phyloP scores from a whole-genome alignment of 352 stramenopile genomes.

The Phytophthora pinifolia region DNA sequence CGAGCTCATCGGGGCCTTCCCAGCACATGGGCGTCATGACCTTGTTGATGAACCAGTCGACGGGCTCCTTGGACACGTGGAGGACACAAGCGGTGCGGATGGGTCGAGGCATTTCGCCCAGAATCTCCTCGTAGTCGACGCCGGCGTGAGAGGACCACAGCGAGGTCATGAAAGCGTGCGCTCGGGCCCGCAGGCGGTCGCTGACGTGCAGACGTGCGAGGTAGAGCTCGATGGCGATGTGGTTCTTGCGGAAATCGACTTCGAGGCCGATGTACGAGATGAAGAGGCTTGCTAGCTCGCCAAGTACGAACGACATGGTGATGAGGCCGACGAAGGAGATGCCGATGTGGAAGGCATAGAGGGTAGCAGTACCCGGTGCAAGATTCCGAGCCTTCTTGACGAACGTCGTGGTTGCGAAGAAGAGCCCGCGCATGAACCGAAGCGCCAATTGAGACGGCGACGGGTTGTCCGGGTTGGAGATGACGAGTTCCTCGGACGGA shows the following conservation, averaged over 20 bases:
- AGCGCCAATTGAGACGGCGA: slow-evolving; percentile 31
- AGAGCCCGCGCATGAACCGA: slow-evolving; percentile 43
- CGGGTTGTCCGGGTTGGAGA: slow-evolving; percentile 28
- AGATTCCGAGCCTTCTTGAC: slow-evolving; percentile 50
- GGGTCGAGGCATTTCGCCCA: slow-evolving; percentile 42
- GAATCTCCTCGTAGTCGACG: slow-evolving; percentile 49
- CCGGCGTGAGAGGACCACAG: slow-evolving; percentile 54
- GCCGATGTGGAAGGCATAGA: slow-evolving; percentile 42
- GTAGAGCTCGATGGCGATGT: slow-evolving; percentile 49
- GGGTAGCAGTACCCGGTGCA: slow-evolving; percentile 21
- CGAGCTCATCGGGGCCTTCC: slow-evolving; percentile 22
- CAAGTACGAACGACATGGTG: slow-evolving; percentile 52
- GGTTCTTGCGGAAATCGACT: slow-evolving; percentile 56
- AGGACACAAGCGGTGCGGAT: slow-evolving; percentile 51
- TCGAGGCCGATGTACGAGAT: slow-evolving; percentile 52
- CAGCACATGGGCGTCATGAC: slow-evolving; percentile 36
- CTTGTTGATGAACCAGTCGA: slow-evolving; percentile 37
- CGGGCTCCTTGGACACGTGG: slow-evolving; percentile 31
- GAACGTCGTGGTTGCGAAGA: slow-evolving; percentile 44
- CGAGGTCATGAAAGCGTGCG: slow-evolving; percentile 42
- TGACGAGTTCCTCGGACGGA: slow-evolving; percentile 34
- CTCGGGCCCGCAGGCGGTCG: slow-evolving; percentile 26
- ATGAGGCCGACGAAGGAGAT: slow-evolving; percentile 45
- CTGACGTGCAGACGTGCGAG: slow-evolving; percentile 38
- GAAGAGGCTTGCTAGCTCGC: slow-evolving; percentile 50